Evolutionary conservation across 2,329 filamentous ascomycete genomes (phyloP).

Genomic region (Helicocarpus griseus): DNA sequence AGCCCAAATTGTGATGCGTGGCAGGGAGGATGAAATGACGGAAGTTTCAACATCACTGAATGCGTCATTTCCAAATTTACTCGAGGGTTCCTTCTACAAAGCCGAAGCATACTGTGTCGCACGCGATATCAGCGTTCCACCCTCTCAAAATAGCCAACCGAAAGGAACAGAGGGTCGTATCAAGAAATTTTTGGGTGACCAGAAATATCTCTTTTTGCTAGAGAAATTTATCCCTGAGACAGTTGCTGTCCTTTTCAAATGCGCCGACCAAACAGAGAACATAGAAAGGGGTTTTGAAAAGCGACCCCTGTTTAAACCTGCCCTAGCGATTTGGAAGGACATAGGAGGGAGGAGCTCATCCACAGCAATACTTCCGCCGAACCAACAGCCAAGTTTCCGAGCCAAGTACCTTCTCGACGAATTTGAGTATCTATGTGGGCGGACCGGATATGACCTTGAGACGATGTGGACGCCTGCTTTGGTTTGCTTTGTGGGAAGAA

Average conservation of each 20-base stretch:
- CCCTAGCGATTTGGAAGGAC: conserved; percentile 53
- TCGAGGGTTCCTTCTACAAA: conserved; percentile 64
- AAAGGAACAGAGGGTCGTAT: conserved; percentile 56
- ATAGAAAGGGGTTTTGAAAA: conserved; percentile 59
- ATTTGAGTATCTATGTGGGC: conserved; percentile 66
- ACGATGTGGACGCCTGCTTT: conserved; percentile 67
- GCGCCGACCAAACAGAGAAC: conserved; percentile 67
- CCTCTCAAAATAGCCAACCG: conserved; percentile 33
- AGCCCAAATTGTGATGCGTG: conserved; percentile 74
- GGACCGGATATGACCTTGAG: conserved; percentile 54
- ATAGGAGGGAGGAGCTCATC: conserved; percentile 65
- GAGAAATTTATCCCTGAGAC: conserved; percentile 66
- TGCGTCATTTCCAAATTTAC: conserved; percentile 45
- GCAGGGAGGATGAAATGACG: conserved; percentile 53
- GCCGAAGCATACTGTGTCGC: conserved; percentile 76
- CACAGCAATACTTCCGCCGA: conserved; percentile 54
- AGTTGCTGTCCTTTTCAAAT: conserved; percentile 63
- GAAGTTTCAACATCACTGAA: conserved; percentile 52
- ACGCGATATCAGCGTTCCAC: conserved; percentile 52
- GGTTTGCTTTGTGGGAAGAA: conserved; percentile 64
- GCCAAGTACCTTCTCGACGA: conserved; percentile 67
- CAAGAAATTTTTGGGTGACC: conserved; percentile 58
- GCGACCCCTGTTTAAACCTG: conserved; percentile 48
- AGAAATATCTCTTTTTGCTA: conserved; percentile 53
- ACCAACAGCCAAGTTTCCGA: conserved; percentile 80